A percentile compares a stretch with the other conserved stretches of the same genome.
Evolutionary conservation across 2,329 filamentous ascomycete genomes (phyloP).

Genomic region (Colletotrichum chrysophilum): DNA sequence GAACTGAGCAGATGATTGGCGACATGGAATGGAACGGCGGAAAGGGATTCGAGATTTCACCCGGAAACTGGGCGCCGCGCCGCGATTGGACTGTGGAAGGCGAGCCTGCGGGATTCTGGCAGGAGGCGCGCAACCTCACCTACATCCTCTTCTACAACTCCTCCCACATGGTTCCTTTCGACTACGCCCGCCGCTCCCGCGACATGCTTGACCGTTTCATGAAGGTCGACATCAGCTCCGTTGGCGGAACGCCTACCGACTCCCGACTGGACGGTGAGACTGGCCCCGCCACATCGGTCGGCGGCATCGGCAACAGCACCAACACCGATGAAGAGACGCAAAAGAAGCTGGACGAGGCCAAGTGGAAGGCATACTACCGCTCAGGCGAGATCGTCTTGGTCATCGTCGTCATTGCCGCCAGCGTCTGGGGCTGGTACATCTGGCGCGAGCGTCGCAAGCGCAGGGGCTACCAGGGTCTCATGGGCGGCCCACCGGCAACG

Average conservation of each 20-base stretch:
- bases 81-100: slow-evolving; percentile 94
- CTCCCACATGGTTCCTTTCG: slow-evolving; percentile 98
- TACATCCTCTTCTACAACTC: slow-evolving; percentile 96
- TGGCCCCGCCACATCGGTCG: slow-evolving; percentile 77
- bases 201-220: slow-evolving; percentile 99
- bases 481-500: slow-evolving; percentile 37
- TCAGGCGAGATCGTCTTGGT: slow-evolving; percentile 86
- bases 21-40: slow-evolving; percentile 92
- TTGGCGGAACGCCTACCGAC: slow-evolving; percentile 81
- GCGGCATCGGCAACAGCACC: slow-evolving; percentile 67
- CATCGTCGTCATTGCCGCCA: slow-evolving; percentile 77
- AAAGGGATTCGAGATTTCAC: slow-evolving; percentile 86
- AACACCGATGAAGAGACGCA: slow-evolving; percentile 70
- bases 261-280: slow-evolving; percentile 87
- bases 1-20: slow-evolving; percentile 88
- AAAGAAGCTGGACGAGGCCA: slow-evolving; percentile 78
- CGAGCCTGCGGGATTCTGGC: slow-evolving; percentile 87
- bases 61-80: slow-evolving; percentile 89
- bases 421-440: slow-evolving; percentile 75
- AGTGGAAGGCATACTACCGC: slow-evolving; percentile 88
- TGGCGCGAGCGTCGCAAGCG: slow-evolving; percentile 66
- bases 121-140: slow-evolving; percentile 91
- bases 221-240: slow-evolving; percentile 86
- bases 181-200: slow-evolving; percentile 82
- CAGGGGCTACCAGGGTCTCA: slow-evolving; percentile 59